Evolutionary conservation across 1,139 yeast species (phyloP), one percentile per base, ranked within the genome.

Genomic region (Candida tetrigidarum): DNA sequence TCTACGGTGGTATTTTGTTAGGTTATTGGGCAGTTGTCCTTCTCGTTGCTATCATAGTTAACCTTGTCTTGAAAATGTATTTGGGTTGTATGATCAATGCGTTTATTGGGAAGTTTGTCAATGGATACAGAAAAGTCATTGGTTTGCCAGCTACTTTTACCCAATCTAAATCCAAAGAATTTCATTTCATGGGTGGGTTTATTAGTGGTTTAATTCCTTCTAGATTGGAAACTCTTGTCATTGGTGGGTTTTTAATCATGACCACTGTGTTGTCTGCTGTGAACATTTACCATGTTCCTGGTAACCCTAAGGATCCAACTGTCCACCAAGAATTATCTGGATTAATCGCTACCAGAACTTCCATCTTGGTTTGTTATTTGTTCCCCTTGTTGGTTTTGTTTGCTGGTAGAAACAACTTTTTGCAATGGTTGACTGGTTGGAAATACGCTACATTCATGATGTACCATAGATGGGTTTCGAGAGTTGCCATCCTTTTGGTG

Each of bases 21-120:
- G 78, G 76, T 0, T 80, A 69, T 52, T 79, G 84, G 82, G 72
- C 64, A 1, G 43, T 71, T 2, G 62, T 81, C n/a, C 54, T 79
- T 47, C 25, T 80, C 1, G 19, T 71, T 22, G 72, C 75, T 3
- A 66, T 68, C 4, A 36, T 74, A 16, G 57, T 65, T 41, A 77
- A 80, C 55, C 46, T 67, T 19, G 55, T 57, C 37, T 73, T 73
- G 7, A 49, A 54, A 65, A 63, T 47, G 73, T 73, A 40, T 41
- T 48, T 71, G 74, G 75, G 12, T 37, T 58, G 28, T 64, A 60
- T 2, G 71, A 60, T 43, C 5, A 39, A 37, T 32, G 35, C 39
- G n/a, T 36, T 43, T 3, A 27, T 41, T 10, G 48, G 48, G 5
- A 30, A 23, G 16, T 23, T 45, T 28, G 27, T 43, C 15, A 62